phyloP scores from a whole-genome alignment of 805 yeast genomes.

The Kregervanrija fluxuum region DNA sequence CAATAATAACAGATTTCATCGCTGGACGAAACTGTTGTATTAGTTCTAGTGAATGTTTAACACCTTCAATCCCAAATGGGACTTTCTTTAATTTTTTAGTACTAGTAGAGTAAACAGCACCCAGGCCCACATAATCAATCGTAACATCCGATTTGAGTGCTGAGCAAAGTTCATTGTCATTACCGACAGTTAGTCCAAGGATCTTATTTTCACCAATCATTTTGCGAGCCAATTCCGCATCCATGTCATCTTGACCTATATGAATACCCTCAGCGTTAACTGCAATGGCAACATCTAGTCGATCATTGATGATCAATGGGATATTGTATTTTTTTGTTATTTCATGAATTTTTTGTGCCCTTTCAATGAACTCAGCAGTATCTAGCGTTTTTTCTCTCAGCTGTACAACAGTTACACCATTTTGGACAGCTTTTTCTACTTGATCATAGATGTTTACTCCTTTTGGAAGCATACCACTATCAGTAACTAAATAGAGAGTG shows the following conservation, averaged over 20 bases:
- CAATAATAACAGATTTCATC: constrained; percentile 67
- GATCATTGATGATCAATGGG: constrained; percentile 79
- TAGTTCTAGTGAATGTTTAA: constrained; percentile 43
- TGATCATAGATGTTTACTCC: constrained; percentile 49
- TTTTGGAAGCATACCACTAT: constrained; percentile 65
- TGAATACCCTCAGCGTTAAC: constrained; percentile 78
- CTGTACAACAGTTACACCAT: constrained; percentile 79
- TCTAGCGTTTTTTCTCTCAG: constrained; percentile 70
- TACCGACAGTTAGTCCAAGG: constrained; percentile 70
- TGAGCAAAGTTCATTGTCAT: constrained; percentile 41
- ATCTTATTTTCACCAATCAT: constrained; percentile 69
- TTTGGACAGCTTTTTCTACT: constrained; percentile 53
- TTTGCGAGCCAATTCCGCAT: constrained; percentile 46
- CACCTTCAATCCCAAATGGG: constrained; percentile 69
- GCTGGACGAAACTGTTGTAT: constrained; percentile 30
- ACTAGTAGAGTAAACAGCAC: constrained; percentile 66
- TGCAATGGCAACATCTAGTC: constrained; percentile 86
- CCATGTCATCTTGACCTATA: constrained; percentile 89
- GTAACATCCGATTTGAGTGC: constrained; percentile 28
- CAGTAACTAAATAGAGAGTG: constrained; percentile 72
- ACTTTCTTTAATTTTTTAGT: constrained; percentile 54
- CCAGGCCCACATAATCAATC: constrained; percentile 78
- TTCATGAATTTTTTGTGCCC: constrained; percentile 54
- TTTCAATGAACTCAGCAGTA: constrained; percentile 57
- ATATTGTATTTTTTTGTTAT: constrained; percentile 53